These are phyloP conservation scores for Alternaria consortialis DNA, from an alignment of 2,329 filamentous ascomycete genomes.

Conservation along the genomic window DNA sequence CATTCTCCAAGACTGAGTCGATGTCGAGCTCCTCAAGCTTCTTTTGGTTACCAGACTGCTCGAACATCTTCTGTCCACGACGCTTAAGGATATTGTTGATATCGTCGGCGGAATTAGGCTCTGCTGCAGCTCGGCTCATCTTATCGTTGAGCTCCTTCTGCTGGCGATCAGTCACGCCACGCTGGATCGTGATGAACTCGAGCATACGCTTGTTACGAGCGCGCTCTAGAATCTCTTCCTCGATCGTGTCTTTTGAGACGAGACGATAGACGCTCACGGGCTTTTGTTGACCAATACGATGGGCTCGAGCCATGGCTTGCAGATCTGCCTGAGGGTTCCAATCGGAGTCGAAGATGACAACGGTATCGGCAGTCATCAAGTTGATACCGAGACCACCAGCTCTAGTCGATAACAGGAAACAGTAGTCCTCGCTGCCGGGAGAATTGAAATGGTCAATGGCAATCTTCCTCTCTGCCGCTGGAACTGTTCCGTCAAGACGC, in stretches of 20 bases:
- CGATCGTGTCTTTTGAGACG: constrained; percentile 97
- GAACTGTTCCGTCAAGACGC: constrained; percentile 92
- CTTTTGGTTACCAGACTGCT: constrained; percentile 95
- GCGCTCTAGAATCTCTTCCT: constrained; percentile 95
- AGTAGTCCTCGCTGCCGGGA: constrained; percentile 94
- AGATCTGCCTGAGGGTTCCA: constrained; percentile 99
- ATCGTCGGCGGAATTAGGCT: constrained; percentile 90
- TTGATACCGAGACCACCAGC: constrained; percentile 99
- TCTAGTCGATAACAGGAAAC: constrained; percentile 92
- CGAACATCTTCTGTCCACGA: constrained; percentile 98
- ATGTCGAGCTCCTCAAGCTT: constrained; percentile 97
- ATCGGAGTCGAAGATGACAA: constrained; percentile 96
- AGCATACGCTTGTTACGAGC: constrained; percentile 97
- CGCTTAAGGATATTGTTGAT: constrained; percentile 97
- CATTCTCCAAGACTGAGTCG: constrained; percentile 94
- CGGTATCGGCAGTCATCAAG: constrained; percentile 97
- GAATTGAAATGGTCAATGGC: constrained; percentile 99
- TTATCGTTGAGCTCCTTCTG: constrained; percentile 77
- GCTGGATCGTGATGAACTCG: constrained; percentile 96
- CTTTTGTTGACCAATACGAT: constrained; percentile 95
- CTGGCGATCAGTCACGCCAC: constrained; percentile 94
- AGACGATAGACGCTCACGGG: constrained; percentile 96
- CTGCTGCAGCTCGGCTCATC: constrained; percentile 73
- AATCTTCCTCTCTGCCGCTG: constrained; percentile 84
- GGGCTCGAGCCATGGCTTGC: constrained; percentile 97